Conservation (phyloP, 352 stramenopile species). For the Phytophthora pistaciae region DNA sequence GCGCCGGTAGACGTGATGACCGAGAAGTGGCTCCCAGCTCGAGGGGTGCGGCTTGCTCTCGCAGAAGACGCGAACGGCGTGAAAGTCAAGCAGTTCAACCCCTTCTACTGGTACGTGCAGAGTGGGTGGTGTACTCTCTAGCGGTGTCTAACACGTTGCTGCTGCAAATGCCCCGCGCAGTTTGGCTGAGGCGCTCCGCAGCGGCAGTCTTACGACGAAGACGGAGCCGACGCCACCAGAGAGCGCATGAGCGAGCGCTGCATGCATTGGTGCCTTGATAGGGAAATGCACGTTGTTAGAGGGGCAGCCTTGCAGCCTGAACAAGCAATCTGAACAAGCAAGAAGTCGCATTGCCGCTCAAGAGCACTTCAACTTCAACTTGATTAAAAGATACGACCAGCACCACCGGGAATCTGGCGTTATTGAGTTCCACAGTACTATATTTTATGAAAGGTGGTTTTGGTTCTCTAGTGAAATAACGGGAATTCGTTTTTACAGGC, state of each 20-base stretch:
- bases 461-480: too few species aligned
- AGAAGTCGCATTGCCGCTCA: too few species aligned
- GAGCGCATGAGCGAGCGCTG: neutral
- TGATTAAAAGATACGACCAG: too few species aligned
- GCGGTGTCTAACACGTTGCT: neutral
- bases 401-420: too few species aligned
- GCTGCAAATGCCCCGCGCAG: slow-evolving; percentile 1
- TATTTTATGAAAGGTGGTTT: too few species aligned
- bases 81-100: slow-evolving; percentile 70
- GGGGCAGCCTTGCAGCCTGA: too few species aligned
- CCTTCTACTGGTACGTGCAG: slow-evolving; percentile 65
- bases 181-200: slow-evolving; percentile 29
- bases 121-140: neutral
- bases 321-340: too few species aligned
- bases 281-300: too few species aligned
- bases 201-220: neutral
- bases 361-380: too few species aligned
- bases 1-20: slow-evolving; percentile 86
- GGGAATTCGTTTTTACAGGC: too few species aligned
- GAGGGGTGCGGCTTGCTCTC: slow-evolving; percentile 35
- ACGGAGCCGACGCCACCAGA: slow-evolving; percentile 2
- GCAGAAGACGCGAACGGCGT: slow-evolving; percentile 8
- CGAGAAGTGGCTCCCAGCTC: slow-evolving; percentile 76
- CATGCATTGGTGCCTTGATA: too few species aligned
- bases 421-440: too few species aligned